These are phyloP conservation scores for Carex arenaria DNA, from an alignment of 202 grass and related monocot genomes.

Conservation along the genomic window DNA sequence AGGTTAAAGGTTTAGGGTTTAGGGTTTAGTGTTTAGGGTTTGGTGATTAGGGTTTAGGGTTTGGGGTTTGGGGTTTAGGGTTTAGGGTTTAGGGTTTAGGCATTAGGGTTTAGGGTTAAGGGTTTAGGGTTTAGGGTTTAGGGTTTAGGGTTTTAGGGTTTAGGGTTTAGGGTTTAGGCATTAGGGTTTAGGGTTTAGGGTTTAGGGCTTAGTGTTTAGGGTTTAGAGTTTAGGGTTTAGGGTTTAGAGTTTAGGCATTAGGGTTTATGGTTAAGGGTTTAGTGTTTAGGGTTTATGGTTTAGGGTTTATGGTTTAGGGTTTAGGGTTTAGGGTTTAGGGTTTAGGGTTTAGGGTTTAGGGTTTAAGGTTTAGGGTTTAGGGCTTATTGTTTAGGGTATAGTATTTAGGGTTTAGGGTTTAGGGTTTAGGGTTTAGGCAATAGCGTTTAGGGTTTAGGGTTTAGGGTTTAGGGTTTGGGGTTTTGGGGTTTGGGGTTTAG, in stretches of 20 bases:
- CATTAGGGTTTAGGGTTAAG: too few species aligned
- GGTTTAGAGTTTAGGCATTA: background rate
- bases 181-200: background rate
- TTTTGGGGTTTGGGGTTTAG: background rate
- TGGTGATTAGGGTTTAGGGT: background rate
- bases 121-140: background rate
- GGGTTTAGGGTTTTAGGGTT: background rate
- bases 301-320: background rate
- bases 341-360: background rate
- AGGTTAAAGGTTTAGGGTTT: background rate
- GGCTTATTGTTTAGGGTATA: background rate
- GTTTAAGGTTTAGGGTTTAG: background rate
- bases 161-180: background rate
- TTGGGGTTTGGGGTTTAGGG: background rate
- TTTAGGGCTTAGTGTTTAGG: too few species aligned
- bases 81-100: too few species aligned
- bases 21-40: background rate
- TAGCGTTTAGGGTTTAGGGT: background rate
- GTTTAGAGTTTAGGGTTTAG: background rate
- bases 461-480: background rate
- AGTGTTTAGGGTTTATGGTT: background rate
- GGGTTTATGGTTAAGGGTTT: too few species aligned
- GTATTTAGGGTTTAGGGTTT: too few species aligned
- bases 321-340: background rate
- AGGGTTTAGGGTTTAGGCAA: background rate